Conservation (phyloP, 192 early-diverging fungal species). For the Backusella macrospora region DNA sequence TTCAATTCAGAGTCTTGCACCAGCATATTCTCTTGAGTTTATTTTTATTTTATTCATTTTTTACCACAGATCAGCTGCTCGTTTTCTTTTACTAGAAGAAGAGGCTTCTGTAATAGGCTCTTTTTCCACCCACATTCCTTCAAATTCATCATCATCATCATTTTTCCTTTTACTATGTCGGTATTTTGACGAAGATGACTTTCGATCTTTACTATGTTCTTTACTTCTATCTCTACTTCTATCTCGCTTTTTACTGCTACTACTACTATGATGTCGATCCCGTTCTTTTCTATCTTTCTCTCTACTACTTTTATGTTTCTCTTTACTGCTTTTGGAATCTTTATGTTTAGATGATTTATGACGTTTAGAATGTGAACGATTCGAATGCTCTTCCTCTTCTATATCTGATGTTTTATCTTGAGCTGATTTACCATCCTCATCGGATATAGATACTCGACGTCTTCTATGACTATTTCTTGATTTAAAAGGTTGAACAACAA, state of each 20-base stretch:
- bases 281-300: constrained; percentile 1
- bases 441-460: constrained; percentile 6
- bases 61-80: constrained; percentile 20
- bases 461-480: constrained; percentile 9
- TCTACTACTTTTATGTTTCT: not conserved
- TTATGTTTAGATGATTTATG: constrained; percentile 2
- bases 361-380: not conserved
- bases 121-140: constrained; percentile 27
- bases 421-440: not conserved
- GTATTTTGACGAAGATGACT: not conserved
- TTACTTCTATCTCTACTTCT: not conserved
- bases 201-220: not conserved
- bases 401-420: not conserved
- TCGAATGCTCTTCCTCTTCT: not conserved
- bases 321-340: not conserved
- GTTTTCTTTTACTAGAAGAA: not conserved
- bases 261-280: not conserved
- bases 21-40: no score
- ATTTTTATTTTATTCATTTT: not conserved
- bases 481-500: constrained; percentile 32
- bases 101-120: not conserved
- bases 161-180: constrained; percentile 11
- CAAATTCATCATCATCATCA: constrained; percentile 4
- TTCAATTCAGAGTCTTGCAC: no score
- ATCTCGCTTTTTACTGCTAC: constrained; percentile 1